Base-by-base conservation (phyloP, 1,284 basidiomycete genomes). In the Agroathelia rolfsii region DNA sequence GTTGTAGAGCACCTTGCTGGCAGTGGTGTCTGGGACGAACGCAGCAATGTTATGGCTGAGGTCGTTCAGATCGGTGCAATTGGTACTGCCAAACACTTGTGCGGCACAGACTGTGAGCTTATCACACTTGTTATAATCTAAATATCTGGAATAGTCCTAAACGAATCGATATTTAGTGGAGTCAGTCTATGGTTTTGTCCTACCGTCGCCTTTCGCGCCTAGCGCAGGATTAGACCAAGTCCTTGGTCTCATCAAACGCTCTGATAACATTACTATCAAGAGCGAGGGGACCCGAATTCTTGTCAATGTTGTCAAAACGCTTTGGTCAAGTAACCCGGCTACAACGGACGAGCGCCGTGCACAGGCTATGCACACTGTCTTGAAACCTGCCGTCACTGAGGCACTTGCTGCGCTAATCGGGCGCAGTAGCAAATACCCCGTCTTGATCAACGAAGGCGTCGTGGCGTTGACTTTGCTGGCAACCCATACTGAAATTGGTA, bases 231-330 rank as follows among this genome's bases (percentile, higher is more conserved):
- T 90, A 21, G 59, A 72, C 9, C 75, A 78, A 35, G 70, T 96
- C 15, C 62, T 94, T 19, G 71, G 70, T 3, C 67, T 97, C 20
- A 69, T 84, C 20, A 65, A 67, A 33, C 79, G 89, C 25, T 84
- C 88, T 2, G 83, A 94, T 47, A 81, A 83, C 18, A 63, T 85
- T 4, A 73, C 87, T 1, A 66, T 94, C 20, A 83, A 81, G 55
- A 87, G 86, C 49, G 94, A 97, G 59, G 84, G 82, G 14, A 85
- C 88, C 9, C 77, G 93, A 8, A 75, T 94, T 1, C 62, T 95
- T 33, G 86, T 88, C 42, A 90, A 92, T 51, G 69, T 80, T 18
- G 67, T 92, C 47, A 74, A 76, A 55, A 71, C 76, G 32, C 56
- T 84, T 31, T 82, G 76, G 72, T 66, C 72, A 18, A 62, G 52